Base-by-base conservation (phyloP, 2,329 filamentous ascomycete species). In the Diaporthe australafricana region DNA sequence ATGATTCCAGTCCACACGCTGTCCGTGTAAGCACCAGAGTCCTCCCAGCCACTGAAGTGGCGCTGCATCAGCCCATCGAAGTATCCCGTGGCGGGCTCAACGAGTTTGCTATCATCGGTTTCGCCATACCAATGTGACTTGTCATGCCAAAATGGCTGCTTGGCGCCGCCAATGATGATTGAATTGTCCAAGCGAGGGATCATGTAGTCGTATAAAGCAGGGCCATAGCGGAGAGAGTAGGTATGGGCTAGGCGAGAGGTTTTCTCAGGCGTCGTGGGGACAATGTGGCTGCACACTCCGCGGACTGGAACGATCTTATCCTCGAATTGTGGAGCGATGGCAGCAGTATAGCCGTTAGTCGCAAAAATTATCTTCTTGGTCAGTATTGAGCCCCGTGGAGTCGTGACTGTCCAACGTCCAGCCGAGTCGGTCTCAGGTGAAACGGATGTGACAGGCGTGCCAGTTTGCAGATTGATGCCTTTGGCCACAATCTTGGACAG, bases 321-420 rank as follows among this genome's bases (percentile, higher is more conserved):
- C 8, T 83, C 80, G 77, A 92, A 92, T 69, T 85, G 78, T 0
- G 90, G 90, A 1, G 91, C 81, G 7, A 94, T 78, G 16, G 87
- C 85, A 1, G 89, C 87, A 0, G 90, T 92, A 78, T 93, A 93
- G 16, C 84, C 91, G 75, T 94, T 94, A 1, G 90, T 93, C 20
- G 91, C 91, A 53, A 92, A 84, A 22, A 93, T 81, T 17, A 93
- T 83, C 42, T 85, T 86, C 32, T 82, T 83, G 1, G 91, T 84
- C 12, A 75, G 78, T 67, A 92, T 85, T 0, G 73, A 77, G 14
- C 91, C 92, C 25, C 90, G 85, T 0, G 83, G 77, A 3, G 90
- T 92, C 12, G 83, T 77, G 1, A 90, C 79, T 1, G 78, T 83
- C 81, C 87, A 89, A 12, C 77, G 77, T 12, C 77, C 75, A 9